Conservation (phyloP, 352 stramenopile species). For the Globisporangium orthogonon region DNA sequence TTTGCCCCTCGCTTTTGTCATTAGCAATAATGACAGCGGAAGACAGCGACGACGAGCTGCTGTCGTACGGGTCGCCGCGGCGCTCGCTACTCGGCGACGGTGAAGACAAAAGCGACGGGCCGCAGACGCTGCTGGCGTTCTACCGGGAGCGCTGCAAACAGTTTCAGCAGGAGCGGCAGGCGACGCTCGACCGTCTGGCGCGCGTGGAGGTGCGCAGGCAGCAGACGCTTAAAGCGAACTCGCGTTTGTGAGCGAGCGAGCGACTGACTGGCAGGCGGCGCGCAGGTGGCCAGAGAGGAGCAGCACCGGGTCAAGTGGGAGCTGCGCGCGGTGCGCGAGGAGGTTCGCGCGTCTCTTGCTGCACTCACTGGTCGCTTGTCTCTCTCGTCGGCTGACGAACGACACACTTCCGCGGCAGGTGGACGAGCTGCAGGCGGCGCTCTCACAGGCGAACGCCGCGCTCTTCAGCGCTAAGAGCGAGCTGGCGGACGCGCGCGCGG, state of each 20-base stretch:
- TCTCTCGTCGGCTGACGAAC: background rate
- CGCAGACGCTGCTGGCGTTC: slow-evolving; percentile 39
- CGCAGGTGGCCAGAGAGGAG: slow-evolving; percentile 70
- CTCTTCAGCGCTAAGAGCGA: slow-evolving; percentile 64
- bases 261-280: too few species aligned
- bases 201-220: slow-evolving; percentile 54
- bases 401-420: slow-evolving; percentile 30
- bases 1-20: too few species aligned
- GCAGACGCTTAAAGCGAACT: background rate
- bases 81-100: slow-evolving; percentile 21
- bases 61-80: slow-evolving; percentile 51
- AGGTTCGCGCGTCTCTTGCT: slow-evolving; percentile 24
- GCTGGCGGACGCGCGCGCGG: slow-evolving; percentile 48
- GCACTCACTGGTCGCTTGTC: too few species aligned
- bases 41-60: slow-evolving; percentile 30
- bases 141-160: slow-evolving; percentile 60
- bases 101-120: background rate
- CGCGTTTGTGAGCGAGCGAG: background rate
- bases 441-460: slow-evolving; percentile 45
- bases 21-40: too few species aligned
- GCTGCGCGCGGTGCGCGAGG: slow-evolving; percentile 49
- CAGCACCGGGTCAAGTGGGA: slow-evolving; percentile 71
- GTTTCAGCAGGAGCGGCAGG: slow-evolving; percentile 58
- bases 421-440: slow-evolving; percentile 42
- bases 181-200: slow-evolving; percentile 41